Evolutionary conservation across 192 early-diverging fungal species (phyloP).

Genomic region (Chytriomyces sp.): DNA sequence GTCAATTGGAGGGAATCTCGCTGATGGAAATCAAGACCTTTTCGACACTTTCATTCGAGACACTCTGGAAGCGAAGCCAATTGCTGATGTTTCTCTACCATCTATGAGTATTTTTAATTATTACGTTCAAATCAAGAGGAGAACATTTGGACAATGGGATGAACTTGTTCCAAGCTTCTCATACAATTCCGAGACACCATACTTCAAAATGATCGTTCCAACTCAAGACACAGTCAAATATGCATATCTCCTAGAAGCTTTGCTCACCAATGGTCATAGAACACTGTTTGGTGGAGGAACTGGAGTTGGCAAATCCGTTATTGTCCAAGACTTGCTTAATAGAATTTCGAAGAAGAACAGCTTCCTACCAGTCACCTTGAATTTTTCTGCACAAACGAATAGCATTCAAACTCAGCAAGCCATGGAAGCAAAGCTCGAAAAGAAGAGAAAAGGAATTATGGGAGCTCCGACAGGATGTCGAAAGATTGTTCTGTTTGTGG

Average conservation of each 20-base stretch:
- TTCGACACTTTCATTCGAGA: slow-evolving; percentile 63
- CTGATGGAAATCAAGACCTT: slow-evolving; percentile 57
- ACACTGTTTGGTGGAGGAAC: slow-evolving; percentile 59
- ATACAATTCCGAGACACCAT: slow-evolving; percentile 55
- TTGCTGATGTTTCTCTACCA: slow-evolving; percentile 52
- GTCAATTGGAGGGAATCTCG: slow-evolving; percentile 61
- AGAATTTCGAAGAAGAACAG: slow-evolving; percentile 48
- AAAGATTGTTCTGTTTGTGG: slow-evolving; percentile 62
- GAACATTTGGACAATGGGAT: slow-evolving; percentile 57
- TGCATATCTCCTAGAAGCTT: slow-evolving; percentile 53
- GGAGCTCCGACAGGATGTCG: slow-evolving; percentile 57
- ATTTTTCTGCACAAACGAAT: slow-evolving; percentile 64
- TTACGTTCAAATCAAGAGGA: slow-evolving; percentile 54
- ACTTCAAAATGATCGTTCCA: slow-evolving; percentile 67
- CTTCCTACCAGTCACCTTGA: slow-evolving; percentile 51
- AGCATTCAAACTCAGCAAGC: slow-evolving; percentile 61
- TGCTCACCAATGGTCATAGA: slow-evolving; percentile 46
- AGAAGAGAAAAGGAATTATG: slow-evolving; percentile 62
- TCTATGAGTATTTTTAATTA: slow-evolving; percentile 58
- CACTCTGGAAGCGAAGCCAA: slow-evolving; percentile 43
- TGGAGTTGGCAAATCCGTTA: slow-evolving; percentile 63
- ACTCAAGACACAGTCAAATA: slow-evolving; percentile 63
- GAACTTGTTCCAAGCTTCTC: slow-evolving; percentile 59
- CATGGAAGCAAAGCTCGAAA: slow-evolving; percentile 64
- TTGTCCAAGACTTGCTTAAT: slow-evolving; percentile 58